These are phyloP conservation scores for Botryosphaeria dothidea DNA, from an alignment of 2,329 filamentous ascomycete species.

Conservation along the genomic window DNA sequence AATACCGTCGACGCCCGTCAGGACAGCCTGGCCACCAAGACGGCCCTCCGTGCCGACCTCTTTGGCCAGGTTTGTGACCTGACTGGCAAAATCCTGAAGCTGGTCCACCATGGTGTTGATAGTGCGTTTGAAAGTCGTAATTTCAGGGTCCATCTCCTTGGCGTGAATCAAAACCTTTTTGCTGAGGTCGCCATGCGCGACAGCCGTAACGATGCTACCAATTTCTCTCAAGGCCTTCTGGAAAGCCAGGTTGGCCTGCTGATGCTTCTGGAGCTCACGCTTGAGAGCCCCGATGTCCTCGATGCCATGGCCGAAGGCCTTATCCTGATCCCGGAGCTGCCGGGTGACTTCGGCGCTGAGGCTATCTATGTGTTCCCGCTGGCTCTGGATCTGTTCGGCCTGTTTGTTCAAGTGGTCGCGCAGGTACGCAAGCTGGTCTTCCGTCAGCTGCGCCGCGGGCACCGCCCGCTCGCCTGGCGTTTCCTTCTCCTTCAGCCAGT, in stretches of 20 bases:
- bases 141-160: slow-evolving; percentile 97
- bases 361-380: slow-evolving; percentile 80
- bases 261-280: slow-evolving; percentile 92
- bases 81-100: slow-evolving; percentile 91
- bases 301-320: slow-evolving; percentile 72
- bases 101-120: slow-evolving; percentile 99
- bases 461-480: slow-evolving; percentile 46
- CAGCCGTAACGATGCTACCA: slow-evolving; percentile 94
- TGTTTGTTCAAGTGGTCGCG: slow-evolving; percentile 92
- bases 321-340: slow-evolving; percentile 82
- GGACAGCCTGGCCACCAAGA: slow-evolving; percentile 88
- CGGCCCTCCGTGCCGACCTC: slow-evolving; percentile 96
- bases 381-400: slow-evolving; percentile 85
- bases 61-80: slow-evolving; percentile 90
- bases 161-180: slow-evolving; percentile 97
- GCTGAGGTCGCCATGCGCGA: slow-evolving; percentile 90
- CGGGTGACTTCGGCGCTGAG: slow-evolving; percentile 83
- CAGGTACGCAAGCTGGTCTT: slow-evolving; percentile 81
- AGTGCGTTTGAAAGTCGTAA: slow-evolving; percentile 94
- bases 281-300: slow-evolving; percentile 90
- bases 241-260: slow-evolving; percentile 97
- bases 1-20: slow-evolving; percentile 91
- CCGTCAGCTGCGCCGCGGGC: slow-evolving; percentile 62
- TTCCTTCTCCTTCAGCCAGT: slow-evolving; percentile 57
- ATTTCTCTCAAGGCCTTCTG: slow-evolving; percentile 96